Conservation (phyloP, 176 grass and related monocot species). For the Luzula sylvatica region DNA sequence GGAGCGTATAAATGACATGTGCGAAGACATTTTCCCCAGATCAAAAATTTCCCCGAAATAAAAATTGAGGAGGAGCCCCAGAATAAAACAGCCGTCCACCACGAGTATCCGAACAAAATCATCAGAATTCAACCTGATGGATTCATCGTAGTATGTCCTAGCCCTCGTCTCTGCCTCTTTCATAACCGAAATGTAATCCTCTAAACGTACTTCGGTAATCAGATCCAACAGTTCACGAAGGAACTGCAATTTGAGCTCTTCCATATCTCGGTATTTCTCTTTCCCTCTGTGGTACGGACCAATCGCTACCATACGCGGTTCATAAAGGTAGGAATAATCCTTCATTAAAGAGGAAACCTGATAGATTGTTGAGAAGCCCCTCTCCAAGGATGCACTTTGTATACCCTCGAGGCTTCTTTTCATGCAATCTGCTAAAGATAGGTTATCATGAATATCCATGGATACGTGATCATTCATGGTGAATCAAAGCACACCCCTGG, state of each 20-base stretch:
- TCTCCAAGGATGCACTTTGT: no score
- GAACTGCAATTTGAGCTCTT: constrained; percentile 11
- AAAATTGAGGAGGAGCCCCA: constrained; percentile 9
- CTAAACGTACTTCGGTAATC: neutral
- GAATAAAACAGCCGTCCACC: constrained; percentile 15
- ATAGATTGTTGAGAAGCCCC: no score
- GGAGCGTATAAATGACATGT: no score
- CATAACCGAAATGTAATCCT: neutral
- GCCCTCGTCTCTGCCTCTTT: constrained; percentile 2
- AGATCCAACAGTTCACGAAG: constrained; percentile 5
- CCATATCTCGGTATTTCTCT: constrained; percentile 4
- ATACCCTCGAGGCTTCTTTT: no score
- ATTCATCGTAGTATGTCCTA: constrained; percentile 9
- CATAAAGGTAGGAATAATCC: no score
- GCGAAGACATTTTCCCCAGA: neutral
- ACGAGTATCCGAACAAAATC: constrained; percentile 20
- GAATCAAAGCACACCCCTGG: no score
- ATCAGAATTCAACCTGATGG: neutral
- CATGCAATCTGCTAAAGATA: no score
- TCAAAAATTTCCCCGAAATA: neutral
- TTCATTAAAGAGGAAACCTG: no score
- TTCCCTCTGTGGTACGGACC: constrained; percentile 16
- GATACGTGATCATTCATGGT: no score
- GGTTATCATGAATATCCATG: no score
- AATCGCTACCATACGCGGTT: constrained; percentile 15